phyloP scores from a whole-genome alignment of 768 basidiomycete species.

The Kwoniella bestiolae region DNA sequence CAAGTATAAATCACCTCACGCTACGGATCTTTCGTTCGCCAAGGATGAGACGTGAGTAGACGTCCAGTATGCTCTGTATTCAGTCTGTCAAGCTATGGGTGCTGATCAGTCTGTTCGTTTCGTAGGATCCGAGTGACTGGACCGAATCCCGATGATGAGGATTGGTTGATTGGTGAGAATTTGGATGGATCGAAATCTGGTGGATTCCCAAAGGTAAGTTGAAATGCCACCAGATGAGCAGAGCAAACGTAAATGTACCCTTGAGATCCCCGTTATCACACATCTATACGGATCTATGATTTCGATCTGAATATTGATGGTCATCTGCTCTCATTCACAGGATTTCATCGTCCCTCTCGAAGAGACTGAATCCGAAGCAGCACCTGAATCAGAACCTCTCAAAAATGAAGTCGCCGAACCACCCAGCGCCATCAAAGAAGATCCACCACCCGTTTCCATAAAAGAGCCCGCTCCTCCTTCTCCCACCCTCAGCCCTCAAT shows the following conservation, averaged over 20 bases:
- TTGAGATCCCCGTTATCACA: too few species aligned
- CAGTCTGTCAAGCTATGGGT: neutral
- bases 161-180: slow-evolving; percentile 55
- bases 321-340: slow-evolving; percentile 28
- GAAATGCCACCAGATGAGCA: too few species aligned
- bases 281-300: too few species aligned
- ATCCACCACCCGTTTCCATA: neutral
- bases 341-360: slow-evolving; percentile 52
- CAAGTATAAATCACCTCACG: slow-evolving; percentile 56
- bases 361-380: slow-evolving; percentile 22
- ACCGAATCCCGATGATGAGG: slow-evolving; percentile 52
- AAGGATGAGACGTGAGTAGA: slow-evolving; percentile 55
- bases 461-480: slow-evolving; percentile 22
- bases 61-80: too few species aligned
- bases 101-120: neutral
- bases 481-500: slow-evolving; percentile 6
- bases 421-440: neutral
- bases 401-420: neutral
- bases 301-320: too few species aligned
- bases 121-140: slow-evolving; percentile 54
- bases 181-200: slow-evolving; percentile 52
- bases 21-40: slow-evolving; percentile 55
- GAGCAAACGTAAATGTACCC: too few species aligned
- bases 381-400: neutral
- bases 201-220: slow-evolving; percentile 54